Percentiles rank a stretch among this genome's conserved stretches.
Conservation (phyloP, 1,139 yeast species). For the Pichia sp. region DNA sequence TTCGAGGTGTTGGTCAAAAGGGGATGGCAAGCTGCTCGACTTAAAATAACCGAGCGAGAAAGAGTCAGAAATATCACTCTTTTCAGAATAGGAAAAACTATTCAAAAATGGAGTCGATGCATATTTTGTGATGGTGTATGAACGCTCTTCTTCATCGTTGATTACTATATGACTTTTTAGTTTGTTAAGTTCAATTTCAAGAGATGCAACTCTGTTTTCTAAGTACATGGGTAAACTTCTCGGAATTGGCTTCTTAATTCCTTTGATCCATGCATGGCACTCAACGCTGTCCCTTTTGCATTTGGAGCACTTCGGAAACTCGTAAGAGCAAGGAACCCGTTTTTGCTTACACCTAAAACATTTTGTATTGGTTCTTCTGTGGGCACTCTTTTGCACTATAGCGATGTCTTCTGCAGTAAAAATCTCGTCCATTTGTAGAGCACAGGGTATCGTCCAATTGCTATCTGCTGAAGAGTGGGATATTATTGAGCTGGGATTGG, state of each 20-base stretch:
- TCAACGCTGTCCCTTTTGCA: constrained; percentile 12
- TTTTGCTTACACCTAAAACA: constrained; percentile 17
- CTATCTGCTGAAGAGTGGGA: neutral
- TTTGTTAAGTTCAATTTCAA: constrained; percentile 14
- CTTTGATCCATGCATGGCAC: constrained; percentile 18
- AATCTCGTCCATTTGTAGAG: constrained; percentile 6
- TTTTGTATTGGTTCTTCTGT: constrained; percentile 12
- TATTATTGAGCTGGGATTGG: no score
- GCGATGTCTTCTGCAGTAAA: constrained; percentile 2
- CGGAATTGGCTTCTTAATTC: constrained; percentile 16
- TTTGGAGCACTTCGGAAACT: constrained; percentile 15
- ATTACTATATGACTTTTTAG: constrained; percentile 11
- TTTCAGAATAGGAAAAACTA: constrained; percentile 8
- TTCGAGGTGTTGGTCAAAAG: constrained; percentile 16
- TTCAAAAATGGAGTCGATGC: constrained; percentile 14
- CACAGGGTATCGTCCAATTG: neutral
- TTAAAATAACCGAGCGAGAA: constrained; percentile 12
- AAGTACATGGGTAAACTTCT: constrained; percentile 13
- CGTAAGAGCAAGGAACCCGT: constrained; percentile 13
- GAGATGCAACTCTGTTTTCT: constrained; percentile 16
- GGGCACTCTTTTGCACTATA: constrained; percentile 2
- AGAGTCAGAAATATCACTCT: constrained; percentile 2
- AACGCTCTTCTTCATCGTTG: constrained; percentile 14
- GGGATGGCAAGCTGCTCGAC: constrained; percentile 18
- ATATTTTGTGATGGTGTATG: constrained; percentile 11